Base-by-base conservation (phyloP, 352 stramenopile species). In the Globisporangium apiculatum region DNA sequence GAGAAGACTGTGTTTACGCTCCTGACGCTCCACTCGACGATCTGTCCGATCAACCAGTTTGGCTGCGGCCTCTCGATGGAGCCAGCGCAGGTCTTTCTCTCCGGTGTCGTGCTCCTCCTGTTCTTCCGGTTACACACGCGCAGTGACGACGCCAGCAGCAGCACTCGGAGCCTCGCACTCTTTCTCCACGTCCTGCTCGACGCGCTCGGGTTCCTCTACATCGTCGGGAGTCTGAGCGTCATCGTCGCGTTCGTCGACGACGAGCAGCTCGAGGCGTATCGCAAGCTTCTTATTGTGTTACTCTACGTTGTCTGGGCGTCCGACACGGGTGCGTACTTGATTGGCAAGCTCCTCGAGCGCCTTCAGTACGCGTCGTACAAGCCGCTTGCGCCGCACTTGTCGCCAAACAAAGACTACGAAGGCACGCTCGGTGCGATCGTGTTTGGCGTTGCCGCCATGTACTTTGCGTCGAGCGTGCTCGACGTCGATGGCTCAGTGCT, bases 351-450 rank as follows among this genome's bases (percentile, higher is more conserved):
- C 40, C 91, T 96, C 55, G 86, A 89, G 47, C 75, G 79, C n/a
- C 86, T 91, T 10, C 84, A 96, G 48, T 83, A 98, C 43, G 75
- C 76, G 24, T 71, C 74, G 15, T 85, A 97, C 40, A 88, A 94
- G 53, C 76, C 78, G 4, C 79, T 95, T 11, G 94, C 93, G 9
- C 80, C 88, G 0, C 89, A 92, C 43, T 63, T 97, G 37, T 97
- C 87, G 49, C 95, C 96, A 41, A 98, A 98, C 75, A 98, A 98
- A 65, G 96, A 97, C 51, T 88, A 98, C 18, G 95, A 98, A 76
- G 95, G 95, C 53, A 90, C 96, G 18, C 62, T 98, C 37, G 92
- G 86, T 8, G 95, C 93, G 17, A 75, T 86, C 31, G 18, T 94
- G 0, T 86, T 87, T 14, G 91, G 86, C 17, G 51, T 97, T 18